Evolutionary conservation across 768 basidiomycete species (phyloP), one percentile per base, ranked within the genome.

Genomic region (Tricholoma terreum): DNA sequence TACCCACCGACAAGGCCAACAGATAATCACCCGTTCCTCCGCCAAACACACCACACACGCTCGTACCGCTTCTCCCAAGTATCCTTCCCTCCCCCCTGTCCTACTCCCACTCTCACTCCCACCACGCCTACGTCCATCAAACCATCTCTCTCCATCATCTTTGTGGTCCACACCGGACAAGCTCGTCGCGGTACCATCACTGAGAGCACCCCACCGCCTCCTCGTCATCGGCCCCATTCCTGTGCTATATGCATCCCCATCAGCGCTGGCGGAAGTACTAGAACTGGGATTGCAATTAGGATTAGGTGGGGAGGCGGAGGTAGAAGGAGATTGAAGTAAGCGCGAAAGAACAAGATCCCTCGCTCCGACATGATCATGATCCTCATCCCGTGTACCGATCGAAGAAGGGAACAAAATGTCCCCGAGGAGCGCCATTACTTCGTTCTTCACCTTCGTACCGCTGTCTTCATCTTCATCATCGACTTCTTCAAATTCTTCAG

Each of bases 1-100:
- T 4, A 59, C 77, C 21, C 58, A 89, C 86, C 89, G 81, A 68
- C 89, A 91, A n/a, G 89, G 89, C 89, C 89, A 92, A 63, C 88
- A 91, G 51, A 92, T 88, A 56, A 92, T 80, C 65, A 87, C 83
- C 50, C 89, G 73, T 24, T 78, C 73, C 56, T 86, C 85, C n/a
- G 74, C 73, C 24, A 84, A 88, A 62, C 89, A 92, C 50, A 92
- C 79, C 5, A 92, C 89, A 64, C 90, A 92, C 21, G 15, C 12
- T 51, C 22, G n/a, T 49, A n/a, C 22, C 15, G 22, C 49, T 19
- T 6, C 52, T 15, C 14, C 6, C 12, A 24, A 53, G 15, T 19
- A 38, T 43, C 46, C 15, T 19, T 33, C 48, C 11, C 19, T 42
- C 19, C 17, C 40, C 55, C 14, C n/a, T 51, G 57, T 30, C 30